Base-by-base conservation (phyloP, 768 basidiomycete genomes). In the Leccinum uliginosum region DNA sequence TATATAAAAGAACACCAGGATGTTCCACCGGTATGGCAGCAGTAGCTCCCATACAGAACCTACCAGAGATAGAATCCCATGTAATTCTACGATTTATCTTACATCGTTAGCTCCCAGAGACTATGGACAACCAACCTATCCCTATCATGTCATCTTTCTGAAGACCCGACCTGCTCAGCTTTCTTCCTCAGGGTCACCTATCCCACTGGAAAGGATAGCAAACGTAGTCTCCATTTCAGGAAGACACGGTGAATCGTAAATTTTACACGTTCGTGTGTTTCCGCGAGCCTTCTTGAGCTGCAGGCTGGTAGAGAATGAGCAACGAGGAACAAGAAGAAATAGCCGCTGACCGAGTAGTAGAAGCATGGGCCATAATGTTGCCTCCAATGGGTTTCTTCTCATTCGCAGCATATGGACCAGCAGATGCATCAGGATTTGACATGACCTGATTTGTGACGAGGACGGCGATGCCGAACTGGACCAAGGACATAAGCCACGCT, bases 341-440 rank as follows among this genome's bases (percentile, higher is more conserved):
- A 35, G 26, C 3, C 19, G 61, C 79, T 49, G 61, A 91, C 93
- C 96, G 85, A 47, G 96, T 98, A 17, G 97, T 98, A 1, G 94
- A 95, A 8, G 97, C 97, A 75, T 99, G 97, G 1, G 97, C 97
- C 83, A 99, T 89, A 66, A 99, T 99, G 72, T 99, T 99, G 23
- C 96, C 96, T 47, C 97, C 97, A 54, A 99, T 96, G 15, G 97
- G 97, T 74, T 99, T 99, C 80, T 97, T 96, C 74, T 93, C 90
- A 65, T 97, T 93, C 4, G 83, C 83, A 40, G 87, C 87, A 60
- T 91, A 92, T 19, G 92, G 91, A 12, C 90, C 89, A 49, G 92
- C 92, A 3, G 89, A 84, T 27, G 93, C 93, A 69, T 99, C 97
- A 2, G 97, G 96, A 56, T 86, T 95, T n/a, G 97, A 98, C 83